phyloP scores from a whole-genome alignment of 768 basidiomycete genomes.

The Neoboletus subvelutipes region DNA sequence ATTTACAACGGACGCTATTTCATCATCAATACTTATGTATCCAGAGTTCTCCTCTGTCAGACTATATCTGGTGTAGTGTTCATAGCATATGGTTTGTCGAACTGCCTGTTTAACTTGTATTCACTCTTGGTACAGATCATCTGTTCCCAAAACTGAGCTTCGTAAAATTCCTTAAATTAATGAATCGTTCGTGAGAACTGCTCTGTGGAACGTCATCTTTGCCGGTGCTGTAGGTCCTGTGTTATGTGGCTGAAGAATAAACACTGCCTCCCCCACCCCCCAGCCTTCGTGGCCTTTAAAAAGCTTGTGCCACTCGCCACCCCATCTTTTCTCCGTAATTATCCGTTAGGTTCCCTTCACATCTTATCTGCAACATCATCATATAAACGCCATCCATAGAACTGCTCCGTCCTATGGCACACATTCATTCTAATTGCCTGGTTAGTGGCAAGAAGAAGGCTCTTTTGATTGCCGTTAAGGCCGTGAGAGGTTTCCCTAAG shows the following conservation, averaged over 20 bases:
- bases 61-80: conserved; percentile 13
- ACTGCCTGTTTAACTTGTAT: conserved; percentile 2
- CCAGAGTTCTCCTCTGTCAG: background rate
- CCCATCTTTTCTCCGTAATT: background rate
- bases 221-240: conserved; percentile 15
- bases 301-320: no score
- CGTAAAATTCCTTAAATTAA: background rate
- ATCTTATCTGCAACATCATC: conserved; percentile 14
- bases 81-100: background rate
- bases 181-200: background rate
- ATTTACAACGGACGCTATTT: conserved; percentile 6
- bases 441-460: conserved; percentile 15
- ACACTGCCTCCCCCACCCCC: background rate
- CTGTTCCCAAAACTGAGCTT: background rate
- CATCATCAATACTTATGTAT: background rate
- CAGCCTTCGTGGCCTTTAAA: background rate
- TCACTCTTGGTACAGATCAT: background rate
- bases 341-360: background rate
- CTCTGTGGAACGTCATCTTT: background rate
- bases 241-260: background rate
- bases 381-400: background rate
- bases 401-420: conserved; percentile 7
- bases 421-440: background rate
- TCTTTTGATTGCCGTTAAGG: conserved; percentile 25
- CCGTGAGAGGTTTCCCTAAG: background rate